Evolutionary conservation across 148 eudicot genomes (phyloP).

Genomic region (Persicaria tinctoria): DNA sequence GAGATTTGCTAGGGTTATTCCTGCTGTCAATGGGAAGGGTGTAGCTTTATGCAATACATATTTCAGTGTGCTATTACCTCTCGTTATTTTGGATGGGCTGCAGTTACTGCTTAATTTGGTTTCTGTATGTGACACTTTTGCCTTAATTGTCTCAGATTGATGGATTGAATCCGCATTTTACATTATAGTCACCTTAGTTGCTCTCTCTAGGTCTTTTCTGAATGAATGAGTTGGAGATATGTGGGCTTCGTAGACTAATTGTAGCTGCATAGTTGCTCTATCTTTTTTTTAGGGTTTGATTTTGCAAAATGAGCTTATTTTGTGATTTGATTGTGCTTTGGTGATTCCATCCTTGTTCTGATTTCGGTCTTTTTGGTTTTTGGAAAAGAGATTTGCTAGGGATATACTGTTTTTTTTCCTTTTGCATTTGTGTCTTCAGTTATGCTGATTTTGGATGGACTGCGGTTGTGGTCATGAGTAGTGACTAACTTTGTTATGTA

Average conservation of each 20-base stretch:
- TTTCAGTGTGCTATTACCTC: too few species aligned
- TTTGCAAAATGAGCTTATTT: not conserved
- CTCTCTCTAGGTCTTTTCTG: not conserved
- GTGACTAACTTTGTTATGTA: not conserved
- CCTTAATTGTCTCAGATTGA: not conserved
- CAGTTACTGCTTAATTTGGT: not conserved
- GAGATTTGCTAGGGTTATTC: too few species aligned
- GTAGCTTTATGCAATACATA: too few species aligned
- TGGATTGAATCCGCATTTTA: conserved; percentile 1
- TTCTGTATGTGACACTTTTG: not conserved
- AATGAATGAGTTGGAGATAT: not conserved
- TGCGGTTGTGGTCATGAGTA: not conserved
- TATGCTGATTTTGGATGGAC: too few species aligned
- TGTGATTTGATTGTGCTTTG: not conserved
- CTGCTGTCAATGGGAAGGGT: too few species aligned
- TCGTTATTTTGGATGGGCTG: too few species aligned
- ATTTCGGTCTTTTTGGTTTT: too few species aligned
- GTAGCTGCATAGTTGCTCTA: not conserved
- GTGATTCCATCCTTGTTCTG: not conserved
- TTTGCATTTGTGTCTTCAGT: too few species aligned
- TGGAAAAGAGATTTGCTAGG: too few species aligned
- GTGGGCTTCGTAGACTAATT: not conserved
- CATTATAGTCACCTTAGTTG: not conserved
- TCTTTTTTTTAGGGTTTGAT: not conserved
- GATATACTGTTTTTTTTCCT: too few species aligned